phyloP scores from a whole-genome alignment of 1,139 yeast genomes.

The Zygotorulaspora mrakii region DNA sequence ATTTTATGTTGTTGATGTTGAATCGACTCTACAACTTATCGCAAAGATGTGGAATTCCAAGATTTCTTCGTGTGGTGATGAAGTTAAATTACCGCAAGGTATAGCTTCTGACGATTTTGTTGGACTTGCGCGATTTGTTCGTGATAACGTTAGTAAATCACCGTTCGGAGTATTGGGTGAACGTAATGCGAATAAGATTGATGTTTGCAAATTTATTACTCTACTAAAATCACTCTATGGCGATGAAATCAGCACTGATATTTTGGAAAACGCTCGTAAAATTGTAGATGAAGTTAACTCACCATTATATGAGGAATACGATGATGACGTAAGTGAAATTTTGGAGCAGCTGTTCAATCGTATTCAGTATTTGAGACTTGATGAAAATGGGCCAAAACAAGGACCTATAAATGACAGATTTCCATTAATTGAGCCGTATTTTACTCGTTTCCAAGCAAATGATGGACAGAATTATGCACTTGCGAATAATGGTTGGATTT shows the following conservation, averaged over 20 bases:
- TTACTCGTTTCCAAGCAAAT: conserved; percentile 59
- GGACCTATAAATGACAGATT: conserved; percentile 55
- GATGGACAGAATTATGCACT: conserved; percentile 62
- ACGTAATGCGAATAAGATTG: conserved; percentile 54
- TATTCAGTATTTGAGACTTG: conserved; percentile 70
- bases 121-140: conserved; percentile 49
- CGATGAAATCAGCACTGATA: conserved; percentile 34
- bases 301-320: conserved; percentile 69
- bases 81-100: conserved; percentile 43
- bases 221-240: conserved; percentile 41
- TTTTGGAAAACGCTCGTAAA: conserved; percentile 45
- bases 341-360: conserved; percentile 69
- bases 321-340: conserved; percentile 63
- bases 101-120: conserved; percentile 29
- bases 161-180: conserved; percentile 44
- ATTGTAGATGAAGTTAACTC: conserved; percentile 75
- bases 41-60: conserved; percentile 26
- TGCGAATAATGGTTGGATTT: conserved; percentile 97
- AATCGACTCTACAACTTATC: conserved; percentile 35
- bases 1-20: conserved; percentile 67
- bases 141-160: conserved; percentile 41
- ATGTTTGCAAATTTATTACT: conserved; percentile 48
- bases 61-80: conserved; percentile 11
- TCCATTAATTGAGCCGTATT: conserved; percentile 83
- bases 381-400: conserved; percentile 70